Conservation (phyloP, 2,329 filamentous ascomycete species). For the Ophiostoma piceae region DNA sequence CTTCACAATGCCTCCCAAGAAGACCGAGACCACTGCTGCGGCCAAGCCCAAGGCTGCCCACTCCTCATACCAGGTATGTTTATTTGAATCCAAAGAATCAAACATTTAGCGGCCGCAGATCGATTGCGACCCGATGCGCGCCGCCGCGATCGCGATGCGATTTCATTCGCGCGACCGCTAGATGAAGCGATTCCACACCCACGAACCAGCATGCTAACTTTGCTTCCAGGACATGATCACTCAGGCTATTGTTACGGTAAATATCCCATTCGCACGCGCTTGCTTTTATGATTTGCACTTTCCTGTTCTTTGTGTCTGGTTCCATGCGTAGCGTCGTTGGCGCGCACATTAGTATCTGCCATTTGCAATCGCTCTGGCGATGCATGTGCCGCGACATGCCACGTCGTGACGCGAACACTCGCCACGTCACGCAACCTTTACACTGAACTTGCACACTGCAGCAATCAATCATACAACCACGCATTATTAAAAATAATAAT, state of each 20-base stretch:
- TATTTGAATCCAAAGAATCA: slow-evolving; percentile 6
- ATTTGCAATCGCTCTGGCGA: slow-evolving; percentile 1
- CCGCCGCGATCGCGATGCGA: slow-evolving; percentile 16
- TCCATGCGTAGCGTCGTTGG: neutral
- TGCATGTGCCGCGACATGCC: slow-evolving; percentile 16
- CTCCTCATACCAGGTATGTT: slow-evolving; percentile 54
- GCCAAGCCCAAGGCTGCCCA: slow-evolving; percentile 49
- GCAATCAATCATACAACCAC: neutral
- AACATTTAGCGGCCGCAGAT: neutral
- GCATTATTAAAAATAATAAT: slow-evolving; percentile 17
- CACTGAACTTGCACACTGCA: neutral
- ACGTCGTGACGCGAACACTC: slow-evolving; percentile 20
- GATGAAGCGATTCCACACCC: slow-evolving; percentile 11
- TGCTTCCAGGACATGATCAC: slow-evolving; percentile 54
- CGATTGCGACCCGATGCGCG: neutral
- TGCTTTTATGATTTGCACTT: slow-evolving; percentile 7
- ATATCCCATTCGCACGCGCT: slow-evolving; percentile 31
- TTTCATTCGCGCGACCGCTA: slow-evolving; percentile 8
- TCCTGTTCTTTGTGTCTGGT: slow-evolving; percentile 25
- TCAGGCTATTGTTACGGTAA: slow-evolving; percentile 57
- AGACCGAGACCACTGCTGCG: slow-evolving; percentile 40
- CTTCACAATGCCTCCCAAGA: slow-evolving; percentile 56
- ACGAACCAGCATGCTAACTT: slow-evolving; percentile 19
- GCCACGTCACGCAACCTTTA: slow-evolving; percentile 21
- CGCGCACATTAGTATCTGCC: neutral